These are phyloP conservation scores for Mortierella sp. DNA, from an alignment of 371 early-diverging fungal genomes.

Conservation along the genomic window DNA sequence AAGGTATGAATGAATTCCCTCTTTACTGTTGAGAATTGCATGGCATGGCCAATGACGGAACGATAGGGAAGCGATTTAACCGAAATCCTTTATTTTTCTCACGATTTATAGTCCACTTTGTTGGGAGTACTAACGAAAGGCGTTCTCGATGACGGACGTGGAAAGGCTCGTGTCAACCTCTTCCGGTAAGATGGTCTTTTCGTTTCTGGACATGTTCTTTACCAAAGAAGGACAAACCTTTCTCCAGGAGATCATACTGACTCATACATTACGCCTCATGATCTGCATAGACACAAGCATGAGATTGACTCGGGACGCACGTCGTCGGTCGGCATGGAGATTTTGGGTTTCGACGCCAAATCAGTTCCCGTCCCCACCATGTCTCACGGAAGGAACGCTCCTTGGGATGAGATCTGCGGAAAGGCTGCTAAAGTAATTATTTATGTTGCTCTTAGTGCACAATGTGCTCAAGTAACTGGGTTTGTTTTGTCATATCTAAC, in stretches of 20 bases:
- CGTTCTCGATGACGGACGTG: slow-evolving; percentile 93
- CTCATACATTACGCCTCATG: neutral
- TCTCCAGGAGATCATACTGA: neutral
- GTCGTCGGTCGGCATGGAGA: slow-evolving; percentile 92
- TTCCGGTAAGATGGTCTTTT: slow-evolving; percentile 67
- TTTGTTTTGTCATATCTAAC: neutral
- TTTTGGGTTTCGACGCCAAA: slow-evolving; percentile 86
- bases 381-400: slow-evolving; percentile 69
- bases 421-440: slow-evolving; percentile 73
- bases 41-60: neutral
- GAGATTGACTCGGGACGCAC: slow-evolving; percentile 95
- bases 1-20: slow-evolving; percentile 56
- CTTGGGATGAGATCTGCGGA: slow-evolving; percentile 88
- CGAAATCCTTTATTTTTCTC: neutral
- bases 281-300: slow-evolving; percentile 81
- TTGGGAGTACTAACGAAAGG: slow-evolving; percentile 93
- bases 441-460: neutral
- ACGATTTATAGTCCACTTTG: slow-evolving; percentile 76
- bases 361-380: slow-evolving; percentile 70
- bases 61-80: neutral
- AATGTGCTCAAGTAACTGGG: neutral
- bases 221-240: neutral
- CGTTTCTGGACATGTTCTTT: neutral
- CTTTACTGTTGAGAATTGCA: neutral
- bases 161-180: slow-evolving; percentile 90